Conservation (phyloP, 73 alveolate species). For the Durusdinium trenchii region DNA sequence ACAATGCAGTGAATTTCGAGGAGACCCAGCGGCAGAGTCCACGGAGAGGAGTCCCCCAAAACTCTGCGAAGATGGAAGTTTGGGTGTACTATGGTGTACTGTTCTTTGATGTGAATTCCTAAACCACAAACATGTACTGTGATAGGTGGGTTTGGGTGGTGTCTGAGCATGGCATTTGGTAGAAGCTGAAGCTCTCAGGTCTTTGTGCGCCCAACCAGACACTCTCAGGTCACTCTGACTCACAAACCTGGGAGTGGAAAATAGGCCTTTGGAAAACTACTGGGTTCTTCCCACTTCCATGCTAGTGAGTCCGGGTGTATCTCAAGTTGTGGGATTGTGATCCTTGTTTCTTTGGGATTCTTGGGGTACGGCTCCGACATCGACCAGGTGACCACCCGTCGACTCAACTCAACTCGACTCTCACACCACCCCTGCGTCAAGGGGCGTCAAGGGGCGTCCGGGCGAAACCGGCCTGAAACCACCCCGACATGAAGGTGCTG, state of each 20-base stretch:
- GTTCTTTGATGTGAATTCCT: not conserved
- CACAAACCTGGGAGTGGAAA: not conserved
- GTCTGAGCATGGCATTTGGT: not conserved
- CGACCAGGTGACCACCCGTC: too few relatives aligned
- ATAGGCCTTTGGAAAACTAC: not conserved
- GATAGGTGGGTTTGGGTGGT: not conserved
- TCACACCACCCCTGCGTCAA: too few relatives aligned
- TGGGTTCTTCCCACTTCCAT: not conserved
- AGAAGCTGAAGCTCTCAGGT: not conserved
- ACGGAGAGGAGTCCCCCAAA: not conserved
- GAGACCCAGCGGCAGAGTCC: not conserved
- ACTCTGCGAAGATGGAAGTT: not conserved
- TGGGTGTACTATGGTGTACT: not conserved
- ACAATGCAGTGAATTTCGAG: slow-evolving; percentile 2
- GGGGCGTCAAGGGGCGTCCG: too few relatives aligned
- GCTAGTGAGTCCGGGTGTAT: not conserved
- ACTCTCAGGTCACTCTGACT: too few relatives aligned
- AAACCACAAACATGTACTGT: not conserved
- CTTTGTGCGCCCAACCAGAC: not conserved
- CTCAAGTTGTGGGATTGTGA: too few relatives aligned
- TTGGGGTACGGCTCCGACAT: too few relatives aligned
- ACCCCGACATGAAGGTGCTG: too few relatives aligned
- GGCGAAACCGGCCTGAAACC: too few relatives aligned
- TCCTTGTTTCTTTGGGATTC: too few relatives aligned
- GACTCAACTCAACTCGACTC: too few relatives aligned